Base-by-base conservation (phyloP, 768 basidiomycete genomes). In the Grammothele lineata region DNA sequence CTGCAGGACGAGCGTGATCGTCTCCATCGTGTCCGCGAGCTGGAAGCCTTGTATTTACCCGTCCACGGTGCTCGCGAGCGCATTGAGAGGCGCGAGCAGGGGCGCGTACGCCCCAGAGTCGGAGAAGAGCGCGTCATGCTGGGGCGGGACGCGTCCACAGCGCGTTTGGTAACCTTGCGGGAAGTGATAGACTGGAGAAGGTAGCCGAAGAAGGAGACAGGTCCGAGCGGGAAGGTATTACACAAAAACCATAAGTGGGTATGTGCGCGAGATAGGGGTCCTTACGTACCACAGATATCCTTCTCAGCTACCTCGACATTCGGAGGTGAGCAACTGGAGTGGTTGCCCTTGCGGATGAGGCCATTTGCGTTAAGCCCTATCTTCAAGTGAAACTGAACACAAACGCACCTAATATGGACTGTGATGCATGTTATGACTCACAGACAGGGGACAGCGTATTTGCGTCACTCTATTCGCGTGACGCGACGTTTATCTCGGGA, bases 251-350 rank as follows among this genome's bases (percentile, higher is more conserved):
- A 17, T 32, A 34, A 43, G 34, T 42, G 30, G 52, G 39, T 33
- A 42, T 19, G 38, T 17, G 17, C 19, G 27, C 21, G 38, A 37
- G 23, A 22, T 23, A 30, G 7, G 27, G 14, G 14, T 30, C 8
- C 7, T 11, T 22, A 57, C 70, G 23, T 49, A 88, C 81, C 86
- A 75, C 34, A 92, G 71, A 95, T 96, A 55, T 96, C 92, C 58
- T 95, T 94, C 1, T 92, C 92, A n/a, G 95, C 81, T 26, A 94
- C 74, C 57, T 93, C 90, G 3, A 92, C 64, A 54, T 93, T 78
- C 0, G 84, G 83, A 3, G 92, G 91, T 92, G 92, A 95, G 85
- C 91, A 94, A 34, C 92, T 92, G 12, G 77, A 72, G 65, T 96
- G 92, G 2, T 73, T 71, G 30, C 83, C 85, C 60, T 92, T 92